Base-by-base conservation (phyloP, 2,329 filamentous ascomycete genomes). In the Epichloe gansuensis region DNA sequence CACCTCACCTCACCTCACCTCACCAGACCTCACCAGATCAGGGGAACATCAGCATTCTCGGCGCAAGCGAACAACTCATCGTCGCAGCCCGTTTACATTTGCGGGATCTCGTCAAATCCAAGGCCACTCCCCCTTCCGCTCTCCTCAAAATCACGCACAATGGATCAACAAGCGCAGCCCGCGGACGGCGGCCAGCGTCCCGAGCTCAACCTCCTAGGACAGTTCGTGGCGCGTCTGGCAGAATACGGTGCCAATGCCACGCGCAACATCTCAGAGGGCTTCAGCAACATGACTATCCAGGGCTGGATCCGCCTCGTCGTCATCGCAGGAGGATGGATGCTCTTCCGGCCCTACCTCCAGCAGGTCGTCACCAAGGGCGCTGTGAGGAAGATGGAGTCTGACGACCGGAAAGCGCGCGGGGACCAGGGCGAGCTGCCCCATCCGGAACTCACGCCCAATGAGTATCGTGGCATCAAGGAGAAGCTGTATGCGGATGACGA, bases 311-410 rank as follows among this genome's bases (percentile, higher is more conserved):
- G 87, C 47, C 74, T 93, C 53, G 68, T 88, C 58, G 75, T 81
- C 58, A 77, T 89, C 55, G 77, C 89, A 21, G 80, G 87, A 60
- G 82, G 79, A 51, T 94, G 91, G 71, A 64, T 82, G 57, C 76
- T 93, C 50, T 61, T 89, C 25, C 81, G 88, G 1, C 87, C 87
- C 0, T 89, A 88, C 64, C 66, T 90, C 49, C 74, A 90, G 61
- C 84, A 84, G 62, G 67, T 81, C 39, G 81, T 81, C 59, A 79
- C 75, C 54, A 80, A 78, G 60, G 68, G 75, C 56, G 81, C 87
- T 62, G 78, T 82, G 64, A 75, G 75, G 61, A 74, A 83, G 63
- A 73, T 85, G 62, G 81, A 83, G 60, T 74, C 82, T 60, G 75
- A 78, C 56, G 72, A 74, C 8, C 68, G 63, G 50, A 70, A 69